phyloP scores from a whole-genome alignment of 345 rosid species.

The Rhizophora apiculata region DNA sequence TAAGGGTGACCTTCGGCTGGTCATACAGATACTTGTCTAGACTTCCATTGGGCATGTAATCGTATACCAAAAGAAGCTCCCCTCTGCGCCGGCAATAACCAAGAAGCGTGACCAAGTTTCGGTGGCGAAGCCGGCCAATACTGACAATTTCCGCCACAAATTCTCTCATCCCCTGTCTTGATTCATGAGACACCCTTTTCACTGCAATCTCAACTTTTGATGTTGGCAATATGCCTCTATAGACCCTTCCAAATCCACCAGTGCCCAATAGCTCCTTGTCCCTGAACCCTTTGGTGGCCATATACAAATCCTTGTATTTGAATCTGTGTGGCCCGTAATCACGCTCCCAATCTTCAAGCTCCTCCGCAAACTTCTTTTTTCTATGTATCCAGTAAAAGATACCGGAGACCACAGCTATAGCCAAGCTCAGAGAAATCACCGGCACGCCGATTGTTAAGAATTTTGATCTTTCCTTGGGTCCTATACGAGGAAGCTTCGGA shows the following conservation, averaged over 20 bases:
- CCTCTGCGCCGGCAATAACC: slow-evolving; percentile 62
- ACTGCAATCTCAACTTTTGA: slow-evolving; percentile 52
- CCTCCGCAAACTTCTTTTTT: slow-evolving; percentile 59
- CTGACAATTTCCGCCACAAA: slow-evolving; percentile 59
- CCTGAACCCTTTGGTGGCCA: slow-evolving; percentile 61
- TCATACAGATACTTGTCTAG: slow-evolving; percentile 49
- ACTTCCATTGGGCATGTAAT: slow-evolving; percentile 65
- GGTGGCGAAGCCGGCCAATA: slow-evolving; percentile 52
- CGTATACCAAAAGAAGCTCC: slow-evolving; percentile 58
- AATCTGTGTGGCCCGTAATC: slow-evolving; percentile 62
- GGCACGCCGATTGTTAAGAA: slow-evolving; percentile 47
- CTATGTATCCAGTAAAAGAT: slow-evolving; percentile 28
- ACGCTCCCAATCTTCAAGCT: slow-evolving; percentile 69
- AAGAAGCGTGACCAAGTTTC: slow-evolving; percentile 49
- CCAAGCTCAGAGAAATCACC: slow-evolving; percentile 24
- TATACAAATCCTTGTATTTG: slow-evolving; percentile 55
- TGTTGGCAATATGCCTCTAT: slow-evolving; percentile 47
- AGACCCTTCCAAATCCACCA: slow-evolving; percentile 69
- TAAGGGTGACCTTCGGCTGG: slow-evolving; percentile 38
- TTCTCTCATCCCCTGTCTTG: slow-evolving; percentile 60
- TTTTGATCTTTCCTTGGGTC: slow-evolving; percentile 29
- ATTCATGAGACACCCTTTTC: slow-evolving; percentile 59
- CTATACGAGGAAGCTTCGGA: slow-evolving; percentile 53
- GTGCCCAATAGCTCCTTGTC: slow-evolving; percentile 54
- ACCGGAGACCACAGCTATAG: slow-evolving; percentile 22